A percentile compares a stretch with the other conserved stretches of the same genome.
phyloP scores from a whole-genome alignment of 805 yeast genomes.

The Monosporozyma aquatica region DNA sequence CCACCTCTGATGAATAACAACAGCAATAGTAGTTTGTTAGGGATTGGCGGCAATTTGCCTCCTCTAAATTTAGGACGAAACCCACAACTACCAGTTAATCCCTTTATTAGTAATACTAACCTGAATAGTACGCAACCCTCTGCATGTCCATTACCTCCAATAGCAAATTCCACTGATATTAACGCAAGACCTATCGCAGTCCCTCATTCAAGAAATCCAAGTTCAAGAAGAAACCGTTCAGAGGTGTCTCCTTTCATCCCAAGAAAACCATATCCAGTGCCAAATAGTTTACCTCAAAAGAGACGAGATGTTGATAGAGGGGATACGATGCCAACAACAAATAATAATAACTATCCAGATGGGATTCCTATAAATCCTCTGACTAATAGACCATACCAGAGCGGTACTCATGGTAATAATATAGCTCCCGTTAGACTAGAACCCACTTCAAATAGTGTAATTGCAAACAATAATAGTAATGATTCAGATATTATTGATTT shows the following conservation, averaged over 20 bases:
- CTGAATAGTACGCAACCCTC: too few relatives aligned
- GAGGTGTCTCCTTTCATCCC: slow-evolving; percentile 29
- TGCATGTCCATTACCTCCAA: not conserved
- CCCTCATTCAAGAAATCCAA: not conserved
- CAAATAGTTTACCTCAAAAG: slow-evolving; percentile 20
- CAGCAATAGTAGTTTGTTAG: not conserved
- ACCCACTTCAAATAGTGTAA: too few relatives aligned
- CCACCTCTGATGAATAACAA: not conserved
- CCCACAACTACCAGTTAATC: not conserved
- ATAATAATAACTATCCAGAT: not conserved
- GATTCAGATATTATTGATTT: slow-evolving; percentile 10
- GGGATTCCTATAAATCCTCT: slow-evolving; percentile 4
- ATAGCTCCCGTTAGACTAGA: not conserved
- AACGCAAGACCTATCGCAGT: not conserved
- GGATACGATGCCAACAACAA: too few relatives aligned
- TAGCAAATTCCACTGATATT: not conserved
- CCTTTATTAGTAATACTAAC: not conserved
- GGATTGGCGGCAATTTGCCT: slow-evolving; percentile 1
- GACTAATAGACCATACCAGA: not conserved
- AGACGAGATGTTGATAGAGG: slow-evolving; percentile 10
- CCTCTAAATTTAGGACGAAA: not conserved
- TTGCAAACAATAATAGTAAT: slow-evolving; percentile 1
- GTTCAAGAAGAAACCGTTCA: slow-evolving; percentile 4
- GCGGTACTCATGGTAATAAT: not conserved
- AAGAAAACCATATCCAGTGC: slow-evolving; percentile 18